These are phyloP conservation scores for Xylaria nigripes DNA, from an alignment of 495 filamentous ascomycete genomes.

Conservation along the genomic window DNA sequence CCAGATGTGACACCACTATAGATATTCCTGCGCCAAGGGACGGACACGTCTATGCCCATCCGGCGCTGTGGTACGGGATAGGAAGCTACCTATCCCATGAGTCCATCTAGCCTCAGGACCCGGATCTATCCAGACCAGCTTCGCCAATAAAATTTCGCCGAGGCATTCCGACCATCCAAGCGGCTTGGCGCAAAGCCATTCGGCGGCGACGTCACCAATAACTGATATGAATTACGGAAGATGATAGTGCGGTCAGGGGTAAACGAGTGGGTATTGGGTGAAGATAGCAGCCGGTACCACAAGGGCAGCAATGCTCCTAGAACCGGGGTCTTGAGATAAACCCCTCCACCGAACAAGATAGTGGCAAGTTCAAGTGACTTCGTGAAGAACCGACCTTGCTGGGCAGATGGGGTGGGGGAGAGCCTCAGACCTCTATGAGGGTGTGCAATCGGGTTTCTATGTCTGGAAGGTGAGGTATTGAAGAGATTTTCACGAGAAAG, in stretches of 20 bases:
- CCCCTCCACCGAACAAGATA: background rate
- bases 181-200: conserved; percentile 6
- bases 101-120: background rate
- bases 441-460: conserved; percentile 15
- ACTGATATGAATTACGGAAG: background rate
- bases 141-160: background rate
- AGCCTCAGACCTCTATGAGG: conserved; percentile 1
- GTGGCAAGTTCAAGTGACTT: conserved; percentile 16
- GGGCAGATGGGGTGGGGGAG: conserved; percentile 12
- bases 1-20: conserved; percentile 14
- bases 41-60: conserved; percentile 12
- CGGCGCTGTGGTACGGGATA: conserved; percentile 19
- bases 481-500: conserved; percentile 10
- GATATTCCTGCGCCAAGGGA: conserved; percentile 6
- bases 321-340: conserved; percentile 3
- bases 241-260: conserved; percentile 3
- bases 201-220: conserved; percentile 7
- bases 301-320: conserved; percentile 1
- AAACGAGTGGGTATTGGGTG: conserved; percentile 2
- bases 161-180: background rate
- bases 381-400: conserved; percentile 19
- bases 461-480: conserved; percentile 11
- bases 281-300: background rate
- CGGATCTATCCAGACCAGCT: background rate
- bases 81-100: conserved; percentile 10